Evolutionary conservation across 495 filamentous ascomycete genomes (phyloP).

Genomic region (Penicillium crystallinum): DNA sequence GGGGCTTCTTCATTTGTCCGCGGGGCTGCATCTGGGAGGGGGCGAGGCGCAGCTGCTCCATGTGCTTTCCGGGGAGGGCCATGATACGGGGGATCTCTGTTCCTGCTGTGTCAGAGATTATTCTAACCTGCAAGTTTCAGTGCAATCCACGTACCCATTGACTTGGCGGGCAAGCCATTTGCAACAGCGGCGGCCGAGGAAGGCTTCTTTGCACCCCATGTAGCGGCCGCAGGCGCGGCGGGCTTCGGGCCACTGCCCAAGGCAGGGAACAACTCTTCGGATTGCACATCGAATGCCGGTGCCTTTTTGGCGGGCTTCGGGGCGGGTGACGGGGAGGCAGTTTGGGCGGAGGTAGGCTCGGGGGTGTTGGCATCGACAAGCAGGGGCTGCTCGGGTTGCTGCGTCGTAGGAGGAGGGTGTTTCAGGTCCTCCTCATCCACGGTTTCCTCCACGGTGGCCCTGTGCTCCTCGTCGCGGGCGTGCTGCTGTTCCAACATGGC

Average conservation of each 20-base stretch:
- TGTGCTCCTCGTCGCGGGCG: conserved; percentile 57
- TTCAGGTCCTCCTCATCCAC: conserved; percentile 71
- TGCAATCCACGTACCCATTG: conserved; percentile 33
- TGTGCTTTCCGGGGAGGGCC: conserved; percentile 71
- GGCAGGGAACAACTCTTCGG: conserved; percentile 85
- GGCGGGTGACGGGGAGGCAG: conserved; percentile 20
- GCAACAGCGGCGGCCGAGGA: conserved; percentile 52
- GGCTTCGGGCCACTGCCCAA: conserved; percentile 70
- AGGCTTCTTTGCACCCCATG: conserved; percentile 63
- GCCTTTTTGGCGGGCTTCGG: conserved; percentile 43
- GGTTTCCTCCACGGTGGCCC: conserved; percentile 70
- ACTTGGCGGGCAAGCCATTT: conserved; percentile 50
- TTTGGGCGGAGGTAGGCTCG: conserved; percentile 11
- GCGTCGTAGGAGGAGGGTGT: conserved; percentile 51
- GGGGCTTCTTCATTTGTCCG: conserved; percentile 72
- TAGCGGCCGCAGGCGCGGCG: conserved; percentile 53
- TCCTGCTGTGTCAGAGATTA: conserved; percentile 1
- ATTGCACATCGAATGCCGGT: conserved; percentile 65
- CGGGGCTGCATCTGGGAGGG: conserved; percentile 67
- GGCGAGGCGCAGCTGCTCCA: conserved; percentile 65
- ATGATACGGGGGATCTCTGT: conserved; percentile 53
- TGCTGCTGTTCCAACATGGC: conserved; percentile 77
- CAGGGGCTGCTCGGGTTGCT: conserved; percentile 28
- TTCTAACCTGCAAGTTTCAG: background rate
- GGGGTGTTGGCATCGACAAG: conserved; percentile 17